phyloP scores from a whole-genome alignment of 768 basidiomycete genomes.

The Serendipita sp. region DNA sequence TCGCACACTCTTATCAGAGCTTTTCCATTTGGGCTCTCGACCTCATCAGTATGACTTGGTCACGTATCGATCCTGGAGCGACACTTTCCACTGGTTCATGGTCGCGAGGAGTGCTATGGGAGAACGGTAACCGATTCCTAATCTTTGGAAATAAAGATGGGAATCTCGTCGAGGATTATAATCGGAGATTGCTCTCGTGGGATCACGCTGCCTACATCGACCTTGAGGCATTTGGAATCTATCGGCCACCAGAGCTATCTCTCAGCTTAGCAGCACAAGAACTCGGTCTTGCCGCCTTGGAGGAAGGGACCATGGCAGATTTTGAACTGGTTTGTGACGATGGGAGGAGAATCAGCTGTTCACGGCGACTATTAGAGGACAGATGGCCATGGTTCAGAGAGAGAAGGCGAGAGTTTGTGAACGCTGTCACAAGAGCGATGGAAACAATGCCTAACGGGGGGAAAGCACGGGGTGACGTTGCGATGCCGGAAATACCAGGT shows the following conservation, averaged over 20 bases:
- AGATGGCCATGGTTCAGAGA: slow-evolving; percentile 93
- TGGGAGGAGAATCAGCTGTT: slow-evolving; percentile 66
- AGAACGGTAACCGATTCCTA: slow-evolving; percentile 60
- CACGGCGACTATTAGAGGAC: slow-evolving; percentile 68
- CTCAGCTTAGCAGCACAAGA: slow-evolving; percentile 64
- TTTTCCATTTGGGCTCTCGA: slow-evolving; percentile 97
- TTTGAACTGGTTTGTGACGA: slow-evolving; percentile 91
- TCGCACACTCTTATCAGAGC: slow-evolving; percentile 84
- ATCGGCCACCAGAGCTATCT: slow-evolving; percentile 47
- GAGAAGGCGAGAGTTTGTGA: slow-evolving; percentile 43
- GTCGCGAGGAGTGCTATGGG: slow-evolving; percentile 84
- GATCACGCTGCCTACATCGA: slow-evolving; percentile 84
- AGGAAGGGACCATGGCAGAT: slow-evolving; percentile 68
- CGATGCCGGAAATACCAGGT: slow-evolving; percentile 15
- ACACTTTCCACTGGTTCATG: slow-evolving; percentile 80
- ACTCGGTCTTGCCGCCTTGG: slow-evolving; percentile 68
- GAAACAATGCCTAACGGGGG: slow-evolving; percentile 33
- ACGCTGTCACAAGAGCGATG: slow-evolving; percentile 39
- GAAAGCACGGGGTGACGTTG: slow-evolving; percentile 14
- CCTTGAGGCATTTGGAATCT: slow-evolving; percentile 90
- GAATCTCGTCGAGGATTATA: slow-evolving; percentile 84
- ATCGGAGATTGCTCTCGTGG: slow-evolving; percentile 79
- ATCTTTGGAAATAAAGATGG: slow-evolving; percentile 84
- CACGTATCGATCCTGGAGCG: slow-evolving; percentile 75
- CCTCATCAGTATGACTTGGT: slow-evolving; percentile 67